Evolutionary conservation across 139 green algal species (phyloP).

Genomic region (Dunaliella primolecta): DNA sequence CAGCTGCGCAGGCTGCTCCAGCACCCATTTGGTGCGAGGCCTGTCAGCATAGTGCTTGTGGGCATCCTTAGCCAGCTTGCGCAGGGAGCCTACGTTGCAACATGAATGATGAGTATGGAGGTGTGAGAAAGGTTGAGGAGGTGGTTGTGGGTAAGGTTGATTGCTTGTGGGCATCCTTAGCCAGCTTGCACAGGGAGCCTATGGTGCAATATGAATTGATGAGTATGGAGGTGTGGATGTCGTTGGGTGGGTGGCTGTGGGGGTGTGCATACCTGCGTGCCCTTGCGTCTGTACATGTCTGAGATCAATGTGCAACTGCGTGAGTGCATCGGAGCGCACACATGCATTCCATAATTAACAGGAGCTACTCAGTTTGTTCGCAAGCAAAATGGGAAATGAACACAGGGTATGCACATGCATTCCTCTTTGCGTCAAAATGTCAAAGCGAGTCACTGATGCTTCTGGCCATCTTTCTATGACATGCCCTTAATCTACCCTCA

Average conservation of each 20-base stretch:
- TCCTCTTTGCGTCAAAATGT: too few species aligned
- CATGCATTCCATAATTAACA: too few species aligned
- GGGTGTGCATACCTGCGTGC: neutral
- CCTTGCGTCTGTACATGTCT: neutral
- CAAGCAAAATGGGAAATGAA: too few species aligned
- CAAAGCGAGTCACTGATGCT: too few species aligned
- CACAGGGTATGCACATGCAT: too few species aligned
- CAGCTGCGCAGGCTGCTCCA: constrained; percentile 78
- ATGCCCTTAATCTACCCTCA: too few species aligned
- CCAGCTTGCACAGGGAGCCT: constrained; percentile 55
- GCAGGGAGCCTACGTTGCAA: constrained; percentile 56
- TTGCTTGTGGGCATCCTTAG: constrained; percentile 51
- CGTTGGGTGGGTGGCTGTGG: neutral
- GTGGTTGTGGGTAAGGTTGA: too few species aligned
- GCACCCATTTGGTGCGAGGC: constrained; percentile 68
- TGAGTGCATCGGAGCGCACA: too few species aligned
- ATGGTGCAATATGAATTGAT: too few species aligned
- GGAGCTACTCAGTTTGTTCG: too few species aligned
- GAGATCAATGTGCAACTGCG: neutral
- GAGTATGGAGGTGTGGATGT: neutral
- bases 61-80: constrained; percentile 52
- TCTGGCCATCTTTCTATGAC: too few species aligned
- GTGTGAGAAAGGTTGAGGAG: too few species aligned
- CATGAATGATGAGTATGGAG: neutral
- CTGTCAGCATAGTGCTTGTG: constrained; percentile 59